Percentiles rank a stretch among this genome's conserved stretches.
phyloP scores from a whole-genome alignment of 768 basidiomycete genomes.

The Cystofilobasidium bisporidii region DNA sequence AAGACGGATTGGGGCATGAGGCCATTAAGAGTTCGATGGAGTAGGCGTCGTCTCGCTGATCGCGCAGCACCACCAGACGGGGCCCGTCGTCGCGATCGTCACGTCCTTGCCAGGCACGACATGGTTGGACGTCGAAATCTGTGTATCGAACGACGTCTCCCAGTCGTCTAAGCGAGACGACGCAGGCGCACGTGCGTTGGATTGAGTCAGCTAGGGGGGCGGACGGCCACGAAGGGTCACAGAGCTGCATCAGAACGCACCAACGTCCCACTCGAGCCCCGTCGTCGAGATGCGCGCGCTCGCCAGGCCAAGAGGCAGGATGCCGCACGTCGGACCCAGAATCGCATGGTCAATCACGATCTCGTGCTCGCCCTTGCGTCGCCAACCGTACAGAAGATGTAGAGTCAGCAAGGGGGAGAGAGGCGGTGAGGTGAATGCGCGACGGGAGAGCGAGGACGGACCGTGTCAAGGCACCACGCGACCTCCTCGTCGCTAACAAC shows the following conservation, averaged over 20 bases:
- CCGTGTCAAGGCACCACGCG: constrained; percentile 76
- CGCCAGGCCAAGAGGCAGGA: constrained; percentile 82
- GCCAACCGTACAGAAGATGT: background rate
- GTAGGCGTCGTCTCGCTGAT: background rate
- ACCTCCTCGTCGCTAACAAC: constrained; percentile 83
- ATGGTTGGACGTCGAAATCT: constrained; percentile 91
- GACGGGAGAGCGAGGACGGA: constrained; percentile 45
- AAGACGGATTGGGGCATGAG: too few relatives aligned
- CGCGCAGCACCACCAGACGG: constrained; percentile 64
- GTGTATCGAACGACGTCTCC: constrained; percentile 68
- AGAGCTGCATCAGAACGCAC: constrained; percentile 43
- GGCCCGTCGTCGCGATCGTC: constrained; percentile 63
- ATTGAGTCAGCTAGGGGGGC: background rate
- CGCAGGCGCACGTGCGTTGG: background rate
- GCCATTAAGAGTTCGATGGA: background rate
- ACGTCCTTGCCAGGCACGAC: constrained; percentile 60
- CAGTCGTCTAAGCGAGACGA: constrained; percentile 45
- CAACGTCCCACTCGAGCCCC: constrained; percentile 82
- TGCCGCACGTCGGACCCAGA: constrained; percentile 81
- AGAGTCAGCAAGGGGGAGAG: background rate
- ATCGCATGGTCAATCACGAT: constrained; percentile 63
- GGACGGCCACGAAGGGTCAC: constrained; percentile 3
- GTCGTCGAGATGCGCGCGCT: constrained; percentile 65
- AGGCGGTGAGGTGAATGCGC: too few relatives aligned
- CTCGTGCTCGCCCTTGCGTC: constrained; percentile 63